Conservation (phyloP, 345 rosid genomes). For the Adansonia digitata region DNA sequence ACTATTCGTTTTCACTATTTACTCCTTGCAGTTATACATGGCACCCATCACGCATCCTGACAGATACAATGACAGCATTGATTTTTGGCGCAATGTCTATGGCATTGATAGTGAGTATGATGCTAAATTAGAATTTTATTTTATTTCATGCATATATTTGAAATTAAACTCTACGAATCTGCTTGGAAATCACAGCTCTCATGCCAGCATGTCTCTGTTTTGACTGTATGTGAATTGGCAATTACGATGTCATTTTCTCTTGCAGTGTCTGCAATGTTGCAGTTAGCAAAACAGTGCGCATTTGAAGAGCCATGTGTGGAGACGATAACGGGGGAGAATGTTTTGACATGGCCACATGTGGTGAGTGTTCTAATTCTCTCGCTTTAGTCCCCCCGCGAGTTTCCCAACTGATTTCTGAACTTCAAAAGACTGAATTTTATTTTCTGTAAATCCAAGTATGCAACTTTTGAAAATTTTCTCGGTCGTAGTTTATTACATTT, state of each 20-base stretch:
- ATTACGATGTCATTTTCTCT: constrained; percentile 15
- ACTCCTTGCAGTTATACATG: constrained; percentile 72
- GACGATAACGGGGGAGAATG: constrained; percentile 80
- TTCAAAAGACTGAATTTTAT: not conserved
- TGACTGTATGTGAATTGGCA: not conserved
- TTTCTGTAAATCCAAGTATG: not conserved
- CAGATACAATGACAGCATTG: constrained; percentile 87
- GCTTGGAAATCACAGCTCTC: not conserved
- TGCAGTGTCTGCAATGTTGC: constrained; percentile 98
- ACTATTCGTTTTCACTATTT: constrained; percentile 23
- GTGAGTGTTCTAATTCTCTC: constrained; percentile 37
- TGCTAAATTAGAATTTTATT: not conserved
- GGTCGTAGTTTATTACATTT: not conserved
- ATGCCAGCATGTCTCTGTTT: not conserved
- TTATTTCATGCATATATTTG: not conserved
- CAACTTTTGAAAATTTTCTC: not conserved
- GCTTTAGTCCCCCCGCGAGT: not conserved
- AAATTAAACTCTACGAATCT: not conserved
- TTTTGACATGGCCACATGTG: constrained; percentile 92
- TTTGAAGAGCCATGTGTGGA: constrained; percentile 96
- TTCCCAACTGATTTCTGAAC: not conserved
- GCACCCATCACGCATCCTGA: constrained; percentile 92
- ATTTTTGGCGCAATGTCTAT: constrained; percentile 94
- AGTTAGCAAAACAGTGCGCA: constrained; percentile 91
- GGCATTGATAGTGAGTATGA: constrained; percentile 93